These are phyloP conservation scores for Neurospora sp. DNA, from an alignment of 495 filamentous ascomycete genomes.

Conservation along the genomic window DNA sequence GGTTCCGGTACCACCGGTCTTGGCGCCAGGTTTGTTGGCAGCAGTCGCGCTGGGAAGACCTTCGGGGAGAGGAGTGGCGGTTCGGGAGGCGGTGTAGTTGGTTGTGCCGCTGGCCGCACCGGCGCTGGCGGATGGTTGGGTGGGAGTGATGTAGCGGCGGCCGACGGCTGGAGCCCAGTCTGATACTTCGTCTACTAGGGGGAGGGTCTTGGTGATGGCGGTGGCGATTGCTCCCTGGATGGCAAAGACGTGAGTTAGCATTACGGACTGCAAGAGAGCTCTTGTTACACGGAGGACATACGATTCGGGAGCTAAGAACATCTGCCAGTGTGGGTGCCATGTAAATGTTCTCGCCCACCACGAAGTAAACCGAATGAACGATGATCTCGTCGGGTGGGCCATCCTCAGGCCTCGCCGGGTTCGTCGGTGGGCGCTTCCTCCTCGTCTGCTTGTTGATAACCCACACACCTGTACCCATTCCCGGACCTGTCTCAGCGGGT, in stretches of 20 bases:
- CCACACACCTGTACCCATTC: slow-evolving; percentile 67
- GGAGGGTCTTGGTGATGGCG: slow-evolving; percentile 57
- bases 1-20: slow-evolving; percentile 4
- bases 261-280: neutral
- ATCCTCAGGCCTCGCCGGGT: slow-evolving; percentile 7
- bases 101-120: slow-evolving; percentile 11
- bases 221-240: slow-evolving; percentile 46
- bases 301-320: slow-evolving; percentile 64
- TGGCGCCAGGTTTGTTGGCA: slow-evolving; percentile 49
- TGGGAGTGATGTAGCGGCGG: slow-evolving; percentile 55
- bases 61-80: slow-evolving; percentile 1
- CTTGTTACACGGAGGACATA: slow-evolving; percentile 26
- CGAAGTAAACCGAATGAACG: slow-evolving; percentile 69
- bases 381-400: slow-evolving; percentile 52
- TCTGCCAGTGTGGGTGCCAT: slow-evolving; percentile 78
- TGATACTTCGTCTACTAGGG: slow-evolving; percentile 44
- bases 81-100: slow-evolving; percentile 21
- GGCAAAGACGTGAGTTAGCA: slow-evolving; percentile 2
- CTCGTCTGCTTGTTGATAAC: slow-evolving; percentile 84
- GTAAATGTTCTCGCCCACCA: slow-evolving; percentile 77
- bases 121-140: slow-evolving; percentile 19
- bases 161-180: slow-evolving; percentile 65
- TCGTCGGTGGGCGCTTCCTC: slow-evolving; percentile 35
- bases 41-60: slow-evolving; percentile 44
- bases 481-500: slow-evolving; percentile 54